A percentile compares a stretch with the other conserved stretches of the same genome.
These are phyloP conservation scores for Pseudogymnoascus sp. DNA, from an alignment of 2,329 filamentous ascomycete species.

Conservation along the genomic window DNA sequence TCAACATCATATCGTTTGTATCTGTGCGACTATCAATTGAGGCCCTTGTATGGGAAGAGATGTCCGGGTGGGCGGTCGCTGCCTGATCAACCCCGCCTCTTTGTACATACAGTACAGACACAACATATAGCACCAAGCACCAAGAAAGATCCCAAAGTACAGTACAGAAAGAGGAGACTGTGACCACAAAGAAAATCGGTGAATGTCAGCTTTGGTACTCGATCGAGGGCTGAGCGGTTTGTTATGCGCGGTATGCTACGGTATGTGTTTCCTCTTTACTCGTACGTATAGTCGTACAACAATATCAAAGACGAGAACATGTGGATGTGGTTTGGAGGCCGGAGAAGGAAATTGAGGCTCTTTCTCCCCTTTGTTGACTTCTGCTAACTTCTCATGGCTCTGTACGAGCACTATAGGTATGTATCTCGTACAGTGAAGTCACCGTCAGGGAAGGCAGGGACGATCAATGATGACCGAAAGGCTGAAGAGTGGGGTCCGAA, in stretches of 20 bases:
- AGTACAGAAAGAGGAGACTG: background rate
- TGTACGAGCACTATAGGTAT: background rate
- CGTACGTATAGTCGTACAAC: background rate
- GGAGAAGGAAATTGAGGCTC: background rate
- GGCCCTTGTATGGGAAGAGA: background rate
- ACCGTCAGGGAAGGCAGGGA: background rate
- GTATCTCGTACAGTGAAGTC: background rate
- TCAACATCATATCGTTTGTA: background rate
- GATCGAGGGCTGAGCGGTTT: background rate
- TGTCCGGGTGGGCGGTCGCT: background rate
- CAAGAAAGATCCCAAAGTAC: background rate
- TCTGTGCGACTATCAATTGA: background rate
- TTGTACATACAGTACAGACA: background rate
- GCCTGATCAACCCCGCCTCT: constrained; percentile 1
- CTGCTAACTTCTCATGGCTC: background rate
- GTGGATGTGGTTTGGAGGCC: background rate
- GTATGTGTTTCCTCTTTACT: background rate
- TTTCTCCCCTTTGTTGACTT: background rate
- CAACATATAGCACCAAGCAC: background rate
- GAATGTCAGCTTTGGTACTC: background rate
- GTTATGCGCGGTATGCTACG: background rate
- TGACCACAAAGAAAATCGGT: background rate
- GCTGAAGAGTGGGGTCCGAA: background rate
- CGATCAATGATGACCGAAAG: background rate
- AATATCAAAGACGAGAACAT: background rate